A percentile compares a stretch with the other conserved stretches of the same genome.
These are phyloP conservation scores for Zea luxurians DNA, from an alignment of 176 grass and related monocot genomes.

Conservation along the genomic window DNA sequence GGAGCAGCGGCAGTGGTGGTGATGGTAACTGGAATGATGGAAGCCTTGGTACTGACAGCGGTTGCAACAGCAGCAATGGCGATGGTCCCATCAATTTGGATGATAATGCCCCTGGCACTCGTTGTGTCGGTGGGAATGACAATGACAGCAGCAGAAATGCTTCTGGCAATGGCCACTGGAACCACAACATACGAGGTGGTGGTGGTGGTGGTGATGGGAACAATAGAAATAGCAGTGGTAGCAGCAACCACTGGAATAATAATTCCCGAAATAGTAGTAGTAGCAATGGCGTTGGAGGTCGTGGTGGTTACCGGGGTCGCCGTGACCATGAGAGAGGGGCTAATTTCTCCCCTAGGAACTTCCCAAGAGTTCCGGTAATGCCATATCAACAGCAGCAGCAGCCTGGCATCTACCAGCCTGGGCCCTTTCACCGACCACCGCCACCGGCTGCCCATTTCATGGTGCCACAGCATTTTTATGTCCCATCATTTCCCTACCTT, in stretches of 20 bases:
- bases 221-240: constrained; percentile 16
- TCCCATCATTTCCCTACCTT: constrained; percentile 38
- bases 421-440: constrained; percentile 34
- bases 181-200: constrained; percentile 18
- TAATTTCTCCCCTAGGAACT: constrained; percentile 42
- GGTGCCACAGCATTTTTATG: constrained; percentile 43
- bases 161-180: constrained; percentile 32
- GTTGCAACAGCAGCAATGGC: constrained; percentile 31
- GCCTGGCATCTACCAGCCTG: constrained; percentile 28
- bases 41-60: constrained; percentile 11
- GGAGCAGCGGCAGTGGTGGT: constrained; percentile 37
- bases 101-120: background rate
- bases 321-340: constrained; percentile 53
- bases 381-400: constrained; percentile 38
- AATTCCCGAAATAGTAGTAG: constrained; percentile 29
- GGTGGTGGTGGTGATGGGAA: constrained; percentile 29
- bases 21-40: constrained; percentile 38
- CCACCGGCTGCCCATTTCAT: constrained; percentile 33
- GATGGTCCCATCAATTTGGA: background rate
- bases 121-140: background rate
- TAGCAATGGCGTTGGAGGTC: constrained; percentile 41
- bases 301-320: constrained; percentile 46
- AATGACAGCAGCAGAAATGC: constrained; percentile 21
- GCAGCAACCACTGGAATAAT: constrained; percentile 33
- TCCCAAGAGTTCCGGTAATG: constrained; percentile 5